A percentile compares a stretch with the other conserved stretches of the same genome.
Conservation (phyloP, 331 rosid species). For the Dryas integrifolia region DNA sequence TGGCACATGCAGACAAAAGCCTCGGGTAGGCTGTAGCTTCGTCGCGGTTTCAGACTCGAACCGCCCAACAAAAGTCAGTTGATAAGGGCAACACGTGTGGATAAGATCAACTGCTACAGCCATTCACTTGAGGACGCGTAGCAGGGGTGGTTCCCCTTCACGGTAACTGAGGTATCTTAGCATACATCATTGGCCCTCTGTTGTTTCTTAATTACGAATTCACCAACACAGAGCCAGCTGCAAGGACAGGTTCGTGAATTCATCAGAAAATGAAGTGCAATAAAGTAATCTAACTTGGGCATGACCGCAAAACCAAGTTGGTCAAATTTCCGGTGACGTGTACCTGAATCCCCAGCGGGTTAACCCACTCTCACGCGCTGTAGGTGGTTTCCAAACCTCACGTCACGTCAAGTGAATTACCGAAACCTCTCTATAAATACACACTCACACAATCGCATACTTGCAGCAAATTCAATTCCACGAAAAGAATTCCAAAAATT, state of each 20-base stretch:
- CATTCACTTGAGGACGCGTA: neutral
- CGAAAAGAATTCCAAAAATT: neutral
- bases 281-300: neutral
- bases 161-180: neutral
- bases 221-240: neutral
- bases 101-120: neutral
- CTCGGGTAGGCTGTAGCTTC: neutral
- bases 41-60: neutral
- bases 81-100: neutral
- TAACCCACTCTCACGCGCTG: neutral
- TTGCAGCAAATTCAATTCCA: neutral
- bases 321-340: neutral
- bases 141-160: neutral
- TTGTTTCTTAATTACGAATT: neutral
- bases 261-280: neutral
- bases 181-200: too few relatives aligned
- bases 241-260: neutral
- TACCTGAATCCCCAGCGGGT: too few relatives aligned
- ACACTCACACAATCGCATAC: neutral
- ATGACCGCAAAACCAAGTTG: neutral
- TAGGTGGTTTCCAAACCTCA: neutral
- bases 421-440: constrained; percentile 10
- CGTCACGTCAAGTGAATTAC: constrained; percentile 9
- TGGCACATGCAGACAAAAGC: neutral
- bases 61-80: neutral